Percentiles rank a stretch among this genome's conserved stretches.
Conservation (phyloP, 2,329 filamentous ascomycete species). For the Alternaria brassicae region DNA sequence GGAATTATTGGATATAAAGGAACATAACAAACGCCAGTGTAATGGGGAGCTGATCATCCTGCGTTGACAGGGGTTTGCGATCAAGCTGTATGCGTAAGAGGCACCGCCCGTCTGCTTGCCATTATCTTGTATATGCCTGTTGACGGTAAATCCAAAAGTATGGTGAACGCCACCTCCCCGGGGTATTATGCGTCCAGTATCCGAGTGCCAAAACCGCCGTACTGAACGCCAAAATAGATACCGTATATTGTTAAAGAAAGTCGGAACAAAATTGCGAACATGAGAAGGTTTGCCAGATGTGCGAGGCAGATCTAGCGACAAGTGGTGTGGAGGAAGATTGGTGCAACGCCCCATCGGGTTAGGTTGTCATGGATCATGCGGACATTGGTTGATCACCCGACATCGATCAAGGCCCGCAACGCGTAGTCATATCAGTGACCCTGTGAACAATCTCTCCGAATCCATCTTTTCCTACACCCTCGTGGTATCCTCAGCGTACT, state of each 20-base stretch:
- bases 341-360: slow-evolving; percentile 31
- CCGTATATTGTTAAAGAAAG: slow-evolving; percentile 13
- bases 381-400: slow-evolving; percentile 46
- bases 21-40: slow-evolving; percentile 18
- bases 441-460: slow-evolving; percentile 12
- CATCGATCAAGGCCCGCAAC: slow-evolving; percentile 34
- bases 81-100: slow-evolving; percentile 21
- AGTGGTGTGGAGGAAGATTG: slow-evolving; percentile 38
- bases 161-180: slow-evolving; percentile 39
- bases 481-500: slow-evolving; percentile 49
- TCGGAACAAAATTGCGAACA: slow-evolving; percentile 12
- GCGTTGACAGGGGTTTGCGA: slow-evolving; percentile 19
- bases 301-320: slow-evolving; percentile 32
- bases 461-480: slow-evolving; percentile 37
- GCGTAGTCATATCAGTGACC: slow-evolving; percentile 25
- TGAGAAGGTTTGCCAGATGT: slow-evolving; percentile 24
- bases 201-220: slow-evolving; percentile 23
- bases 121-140: slow-evolving; percentile 21
- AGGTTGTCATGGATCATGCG: slow-evolving; percentile 37
- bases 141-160: slow-evolving; percentile 15
- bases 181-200: slow-evolving; percentile 45
- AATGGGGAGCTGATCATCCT: slow-evolving; percentile 24
- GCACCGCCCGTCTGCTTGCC: slow-evolving; percentile 20
- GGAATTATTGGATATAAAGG: slow-evolving; percentile 1
- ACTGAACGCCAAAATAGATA: slow-evolving; percentile 26